phyloP scores from a whole-genome alignment of 768 basidiomycete species.

The Mycena filopes region DNA sequence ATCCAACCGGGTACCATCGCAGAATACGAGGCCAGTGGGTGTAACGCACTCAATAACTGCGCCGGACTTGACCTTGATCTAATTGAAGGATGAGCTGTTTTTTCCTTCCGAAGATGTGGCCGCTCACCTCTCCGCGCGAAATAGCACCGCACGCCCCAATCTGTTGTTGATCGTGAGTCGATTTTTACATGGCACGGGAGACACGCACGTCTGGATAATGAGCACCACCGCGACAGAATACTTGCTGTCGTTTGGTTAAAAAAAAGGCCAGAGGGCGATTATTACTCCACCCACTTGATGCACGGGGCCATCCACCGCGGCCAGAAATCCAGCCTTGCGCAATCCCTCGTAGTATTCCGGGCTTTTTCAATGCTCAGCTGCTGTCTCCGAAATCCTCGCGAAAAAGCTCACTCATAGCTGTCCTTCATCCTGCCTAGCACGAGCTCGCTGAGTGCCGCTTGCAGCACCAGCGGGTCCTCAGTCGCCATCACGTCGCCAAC shows the following conservation, averaged over 20 bases:
- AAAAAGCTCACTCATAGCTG: slow-evolving; percentile 13
- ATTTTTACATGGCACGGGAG: not conserved
- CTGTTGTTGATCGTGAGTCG: not conserved
- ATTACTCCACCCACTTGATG: slow-evolving; percentile 18
- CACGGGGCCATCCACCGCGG: slow-evolving; percentile 14
- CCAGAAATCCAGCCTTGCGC: slow-evolving; percentile 28
- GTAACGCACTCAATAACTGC: slow-evolving; percentile 52
- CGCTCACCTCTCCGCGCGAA: slow-evolving; percentile 24
- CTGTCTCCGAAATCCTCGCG: not conserved
- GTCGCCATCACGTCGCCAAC: slow-evolving; percentile 26
- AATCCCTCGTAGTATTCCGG: slow-evolving; percentile 29
- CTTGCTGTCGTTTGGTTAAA: slow-evolving; percentile 8
- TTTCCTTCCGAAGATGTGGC: slow-evolving; percentile 53
- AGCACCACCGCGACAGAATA: slow-evolving; percentile 49
- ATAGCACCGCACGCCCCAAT: slow-evolving; percentile 30
- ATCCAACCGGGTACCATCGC: slow-evolving; percentile 52
- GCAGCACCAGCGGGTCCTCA: slow-evolving; percentile 28
- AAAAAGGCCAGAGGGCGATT: too few relatives aligned
- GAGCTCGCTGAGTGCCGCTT: slow-evolving; percentile 16
- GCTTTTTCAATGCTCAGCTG: slow-evolving; percentile 7
- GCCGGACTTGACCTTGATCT: slow-evolving; percentile 55
- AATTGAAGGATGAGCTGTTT: slow-evolving; percentile 53
- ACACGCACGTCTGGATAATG: slow-evolving; percentile 60
- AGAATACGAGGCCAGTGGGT: slow-evolving; percentile 51
- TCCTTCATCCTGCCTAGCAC: slow-evolving; percentile 11